Conservation (phyloP, 108 stramenopile species). For the Fistulifera pelliculosa region DNA sequence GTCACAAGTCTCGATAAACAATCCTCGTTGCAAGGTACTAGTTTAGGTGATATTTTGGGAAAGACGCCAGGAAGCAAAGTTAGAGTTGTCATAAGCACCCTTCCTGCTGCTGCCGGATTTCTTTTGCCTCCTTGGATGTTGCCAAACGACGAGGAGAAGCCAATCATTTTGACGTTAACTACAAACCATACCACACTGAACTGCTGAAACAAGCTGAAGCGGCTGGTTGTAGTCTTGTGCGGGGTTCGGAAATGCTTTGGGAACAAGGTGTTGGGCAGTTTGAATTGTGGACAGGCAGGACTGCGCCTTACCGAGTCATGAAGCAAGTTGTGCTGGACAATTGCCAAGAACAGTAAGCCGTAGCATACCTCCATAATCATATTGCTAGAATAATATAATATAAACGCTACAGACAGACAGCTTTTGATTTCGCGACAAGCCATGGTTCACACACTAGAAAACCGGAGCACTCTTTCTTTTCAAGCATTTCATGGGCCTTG, state of each 20-base stretch:
- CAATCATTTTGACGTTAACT: slow-evolving; percentile 89
- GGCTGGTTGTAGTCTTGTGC: slow-evolving; percentile 70
- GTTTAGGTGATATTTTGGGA: slow-evolving; percentile 28
- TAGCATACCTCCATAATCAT: background rate
- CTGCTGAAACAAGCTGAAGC: slow-evolving; percentile 79
- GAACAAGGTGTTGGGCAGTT: slow-evolving; percentile 97
- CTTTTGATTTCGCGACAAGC: slow-evolving; percentile 29
- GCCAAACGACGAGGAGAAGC: slow-evolving; percentile 14
- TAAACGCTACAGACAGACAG: background rate
- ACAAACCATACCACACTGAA: slow-evolving; percentile 90
- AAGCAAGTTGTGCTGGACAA: slow-evolving; percentile 76
- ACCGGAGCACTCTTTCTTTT: slow-evolving; percentile 19
- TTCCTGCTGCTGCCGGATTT: slow-evolving; percentile 89
- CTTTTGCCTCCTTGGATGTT: slow-evolving; percentile 79
- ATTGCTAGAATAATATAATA: background rate
- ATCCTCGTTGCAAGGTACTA: slow-evolving; percentile 5
- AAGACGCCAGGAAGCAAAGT: slow-evolving; percentile 19
- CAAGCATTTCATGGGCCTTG: slow-evolving; percentile 37
- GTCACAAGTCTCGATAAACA: slow-evolving; percentile 45
- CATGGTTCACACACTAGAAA: slow-evolving; percentile 58
- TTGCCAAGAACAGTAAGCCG: slow-evolving; percentile 19
- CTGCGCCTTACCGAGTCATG: slow-evolving; percentile 86
- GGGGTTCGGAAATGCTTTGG: slow-evolving; percentile 97
- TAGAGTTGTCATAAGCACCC: slow-evolving; percentile 82
- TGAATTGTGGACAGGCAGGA: slow-evolving; percentile 87